A percentile compares a stretch with the other conserved stretches of the same genome.
Conservation (phyloP, 176 grass and related monocot genomes). For the Oryza brachyantha region DNA sequence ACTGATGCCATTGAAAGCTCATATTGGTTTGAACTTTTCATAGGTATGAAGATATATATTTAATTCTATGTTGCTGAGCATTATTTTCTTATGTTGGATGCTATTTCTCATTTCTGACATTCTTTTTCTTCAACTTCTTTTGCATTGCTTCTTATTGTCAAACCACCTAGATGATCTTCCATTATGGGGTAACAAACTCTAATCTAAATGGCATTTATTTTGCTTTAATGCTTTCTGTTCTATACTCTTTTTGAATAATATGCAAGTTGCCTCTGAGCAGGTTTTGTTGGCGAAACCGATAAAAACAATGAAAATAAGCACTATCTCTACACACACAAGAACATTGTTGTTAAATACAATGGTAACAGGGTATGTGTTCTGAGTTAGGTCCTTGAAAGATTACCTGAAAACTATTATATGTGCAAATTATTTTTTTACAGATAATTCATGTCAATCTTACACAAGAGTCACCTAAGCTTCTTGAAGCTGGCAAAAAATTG, state of each 20-base stretch:
- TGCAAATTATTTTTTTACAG: constrained; percentile 39
- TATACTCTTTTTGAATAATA: constrained; percentile 38
- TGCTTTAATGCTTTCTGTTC: constrained; percentile 6
- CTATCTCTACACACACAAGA: constrained; percentile 92
- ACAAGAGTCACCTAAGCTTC: constrained; percentile 87
- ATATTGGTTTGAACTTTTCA: constrained; percentile 99
- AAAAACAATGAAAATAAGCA: constrained; percentile 96
- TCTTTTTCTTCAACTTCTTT: constrained; percentile 7
- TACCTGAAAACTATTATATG: constrained; percentile 4
- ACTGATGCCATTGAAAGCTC: constrained; percentile 83
- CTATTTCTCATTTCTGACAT: constrained; percentile 39
- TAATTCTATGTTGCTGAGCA: background rate
- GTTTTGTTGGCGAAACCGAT: constrained; percentile 89
- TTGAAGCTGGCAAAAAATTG: constrained; percentile 87
- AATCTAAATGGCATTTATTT: constrained; percentile 2
- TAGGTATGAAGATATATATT: constrained; percentile 56
- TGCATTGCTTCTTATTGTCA: constrained; percentile 22
- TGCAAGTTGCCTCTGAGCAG: constrained; percentile 41
- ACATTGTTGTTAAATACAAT: constrained; percentile 76
- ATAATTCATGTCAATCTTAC: constrained; percentile 99
- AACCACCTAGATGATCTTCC: constrained; percentile 84
- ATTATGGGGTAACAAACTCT: constrained; percentile 76
- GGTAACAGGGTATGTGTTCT: constrained; percentile 56
- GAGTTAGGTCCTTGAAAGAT: constrained; percentile 19
- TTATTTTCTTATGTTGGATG: constrained; percentile 5